Evolutionary conservation across 352 stramenopile species (phyloP), one percentile per base, ranked within the genome.

Genomic region (Thalassiosira sp.): DNA sequence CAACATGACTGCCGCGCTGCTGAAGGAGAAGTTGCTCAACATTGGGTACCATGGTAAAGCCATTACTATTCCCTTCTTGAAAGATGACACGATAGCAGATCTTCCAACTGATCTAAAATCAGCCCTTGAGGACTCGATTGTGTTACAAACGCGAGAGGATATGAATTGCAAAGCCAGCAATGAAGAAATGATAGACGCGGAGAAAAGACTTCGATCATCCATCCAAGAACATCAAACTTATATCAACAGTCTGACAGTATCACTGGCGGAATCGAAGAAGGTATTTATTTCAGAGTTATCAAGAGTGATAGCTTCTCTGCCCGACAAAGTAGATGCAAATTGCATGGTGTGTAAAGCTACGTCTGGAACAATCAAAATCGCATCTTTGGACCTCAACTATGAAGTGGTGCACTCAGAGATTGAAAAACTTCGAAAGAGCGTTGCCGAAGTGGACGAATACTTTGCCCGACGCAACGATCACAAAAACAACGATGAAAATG

Each of bases 31-130:
- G 35, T 25, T 88, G 13, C 25, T 52, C 0, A 76, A 71, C 10
- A 31, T 49, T 31, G 72, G 58, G 25, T 37, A 52, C 25, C 66
- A 58, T 11, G 28, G 49, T 27, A 45, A 77, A 46, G 51, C 70
- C 24, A 74, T 91, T 51, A 42, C 52, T 16, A 27, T 91, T 69
- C 84, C 87, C 46, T 91, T 93, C 43, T 86, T 84, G 33, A 64
- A 37, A 33, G 31, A 63, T 28, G 7, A 24, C 5, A 16, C 45
- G 11, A 40, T 69, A 3, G 5, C 60, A 31, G 59, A 77, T 16
- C 31, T 93, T 18, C 85, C 87, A 42, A 27, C 58, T 42, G 85
- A 93, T 35, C 53, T 93, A 0, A 66, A 82, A 10, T 13, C 60
- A 20, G 27, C 69, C 22, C 62, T 93, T 0, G 64, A 78, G 16